These are phyloP conservation scores for Microstroma glucosiphilum DNA, from an alignment of 1,284 basidiomycete genomes.

Conservation along the genomic window DNA sequence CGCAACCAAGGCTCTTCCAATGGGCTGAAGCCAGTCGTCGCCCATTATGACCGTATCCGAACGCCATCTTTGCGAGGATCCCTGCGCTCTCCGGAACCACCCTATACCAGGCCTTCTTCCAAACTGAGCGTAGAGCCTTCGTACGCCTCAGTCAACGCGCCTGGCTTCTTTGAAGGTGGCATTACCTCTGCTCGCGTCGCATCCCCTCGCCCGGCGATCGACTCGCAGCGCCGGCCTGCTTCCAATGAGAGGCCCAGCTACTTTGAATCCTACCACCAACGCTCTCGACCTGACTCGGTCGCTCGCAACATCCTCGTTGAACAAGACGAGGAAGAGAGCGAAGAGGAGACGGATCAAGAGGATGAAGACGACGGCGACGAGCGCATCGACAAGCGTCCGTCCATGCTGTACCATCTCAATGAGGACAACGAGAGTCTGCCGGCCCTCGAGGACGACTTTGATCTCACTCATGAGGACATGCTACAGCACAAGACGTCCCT, in stretches of 20 bases:
- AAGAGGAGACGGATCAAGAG: no score
- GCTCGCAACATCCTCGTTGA: no score
- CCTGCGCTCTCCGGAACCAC: conserved; percentile 31
- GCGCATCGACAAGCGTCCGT: no score
- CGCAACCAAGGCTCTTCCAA: conserved; percentile 26
- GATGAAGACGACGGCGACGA: no score
- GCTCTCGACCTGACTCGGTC: neutral
- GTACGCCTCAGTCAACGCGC: conserved; percentile 23
- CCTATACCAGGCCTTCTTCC: conserved; percentile 6
- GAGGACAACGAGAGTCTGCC: neutral
- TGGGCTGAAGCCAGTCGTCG: conserved; percentile 28
- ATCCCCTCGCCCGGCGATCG: neutral
- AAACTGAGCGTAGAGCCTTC: conserved; percentile 17
- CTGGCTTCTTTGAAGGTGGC: conserved; percentile 26
- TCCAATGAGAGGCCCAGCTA: neutral
- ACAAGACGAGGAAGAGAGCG: no score
- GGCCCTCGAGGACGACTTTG: conserved; percentile 20
- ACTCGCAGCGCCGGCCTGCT: neutral
- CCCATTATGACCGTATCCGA: conserved; percentile 38
- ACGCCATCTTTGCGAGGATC: conserved; percentile 35
- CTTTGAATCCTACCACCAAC: neutral
- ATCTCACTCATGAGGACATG: conserved; percentile 33
- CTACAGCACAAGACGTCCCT: conserved; percentile 20
- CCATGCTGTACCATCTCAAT: no score
- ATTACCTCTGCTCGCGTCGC: conserved; percentile 11